phyloP scores from a whole-genome alignment of 2,329 filamentous ascomycete genomes.

The Pseudocercospora macadamiae region DNA sequence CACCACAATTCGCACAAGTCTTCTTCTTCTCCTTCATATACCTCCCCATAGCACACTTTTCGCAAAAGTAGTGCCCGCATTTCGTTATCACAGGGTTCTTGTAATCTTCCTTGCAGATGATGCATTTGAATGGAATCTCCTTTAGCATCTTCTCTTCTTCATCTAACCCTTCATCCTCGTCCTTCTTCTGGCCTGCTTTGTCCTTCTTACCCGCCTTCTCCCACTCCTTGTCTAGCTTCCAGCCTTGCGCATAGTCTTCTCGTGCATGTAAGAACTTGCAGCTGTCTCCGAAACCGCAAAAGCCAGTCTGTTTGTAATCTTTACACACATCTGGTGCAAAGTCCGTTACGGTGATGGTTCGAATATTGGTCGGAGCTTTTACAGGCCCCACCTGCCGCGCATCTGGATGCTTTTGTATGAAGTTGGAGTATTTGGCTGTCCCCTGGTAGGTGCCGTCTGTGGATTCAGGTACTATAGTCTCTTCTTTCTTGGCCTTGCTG shows the following conservation, averaged over 20 bases:
- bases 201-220: slow-evolving; percentile 76
- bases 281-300: slow-evolving; percentile 73
- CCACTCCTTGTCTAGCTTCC: slow-evolving; percentile 95
- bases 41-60: slow-evolving; percentile 80
- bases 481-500: slow-evolving; percentile 8
- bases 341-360: slow-evolving; percentile 87
- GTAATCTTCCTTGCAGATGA: slow-evolving; percentile 81
- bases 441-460: slow-evolving; percentile 74
- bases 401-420: slow-evolving; percentile 80
- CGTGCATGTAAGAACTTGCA: slow-evolving; percentile 81
- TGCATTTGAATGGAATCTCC: slow-evolving; percentile 85
- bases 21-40: slow-evolving; percentile 81
- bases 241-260: slow-evolving; percentile 84
- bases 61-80: slow-evolving; percentile 96
- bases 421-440: slow-evolving; percentile 69
- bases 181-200: slow-evolving; percentile 59
- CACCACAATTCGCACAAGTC: slow-evolving; percentile 80
- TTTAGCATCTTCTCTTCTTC: slow-evolving; percentile 74
- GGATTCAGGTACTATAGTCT: slow-evolving; percentile 58
- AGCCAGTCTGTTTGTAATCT: slow-evolving; percentile 83
- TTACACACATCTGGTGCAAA: slow-evolving; percentile 94
- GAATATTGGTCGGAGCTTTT: slow-evolving; percentile 85
- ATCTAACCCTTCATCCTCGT: slow-evolving; percentile 54
- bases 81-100: slow-evolving; percentile 81
- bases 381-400: slow-evolving; percentile 76